Base-by-base conservation (phyloP, 2,329 filamentous ascomycete species). In the Phialophora expanda region DNA sequence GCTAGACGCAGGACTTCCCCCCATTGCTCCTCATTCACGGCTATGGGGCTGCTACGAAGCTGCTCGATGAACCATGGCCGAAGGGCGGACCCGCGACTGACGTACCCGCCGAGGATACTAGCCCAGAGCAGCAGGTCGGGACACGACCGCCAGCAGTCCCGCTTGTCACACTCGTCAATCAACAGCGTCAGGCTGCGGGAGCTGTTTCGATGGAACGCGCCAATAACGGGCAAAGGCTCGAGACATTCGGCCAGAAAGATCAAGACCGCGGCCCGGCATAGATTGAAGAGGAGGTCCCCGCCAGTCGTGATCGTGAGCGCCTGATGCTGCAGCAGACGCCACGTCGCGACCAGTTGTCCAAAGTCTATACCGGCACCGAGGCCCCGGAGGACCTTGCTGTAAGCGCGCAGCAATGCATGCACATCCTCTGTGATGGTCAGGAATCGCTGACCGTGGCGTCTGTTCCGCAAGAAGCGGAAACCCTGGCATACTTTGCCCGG, bases 21-120 rank as follows among this genome's bases (percentile, higher is more conserved):
- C 64, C 64, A 66, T 4, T 28, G 6, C 51, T 48, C 51, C 48
- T 38, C 30, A 14, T 12, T 12, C 7, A 26, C 41, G 17, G 38
- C 22, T 32, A 61, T 22, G n/a, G 48, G 53, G 26, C 41, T 55
- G 20, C 58, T 41, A 22, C 64, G 58, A 41, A 66, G 57, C 53
- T 61, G 57, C 20, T 61, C 58, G 26, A 58, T 34, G 24, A 58
- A 66, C 64, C 64, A 66, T 14, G 32, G 24, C 22, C 38, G 58
- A 22, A 66, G 55, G 4, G 38, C 22, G 11, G 58, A 62, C 11
- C 57, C 54, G 12, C 64, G 58, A 34, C 77, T 75, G 1, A 78
- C 75, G 26, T 79, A 78, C 14, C 75, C 77, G 4, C 76, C 77
- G 1, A 79, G 68, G 0, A 72, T 71, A 11, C 79, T 64, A 4